Evolutionary conservation across 2,329 filamentous ascomycete genomes (phyloP).

Genomic region (Alternaria gansuensis): DNA sequence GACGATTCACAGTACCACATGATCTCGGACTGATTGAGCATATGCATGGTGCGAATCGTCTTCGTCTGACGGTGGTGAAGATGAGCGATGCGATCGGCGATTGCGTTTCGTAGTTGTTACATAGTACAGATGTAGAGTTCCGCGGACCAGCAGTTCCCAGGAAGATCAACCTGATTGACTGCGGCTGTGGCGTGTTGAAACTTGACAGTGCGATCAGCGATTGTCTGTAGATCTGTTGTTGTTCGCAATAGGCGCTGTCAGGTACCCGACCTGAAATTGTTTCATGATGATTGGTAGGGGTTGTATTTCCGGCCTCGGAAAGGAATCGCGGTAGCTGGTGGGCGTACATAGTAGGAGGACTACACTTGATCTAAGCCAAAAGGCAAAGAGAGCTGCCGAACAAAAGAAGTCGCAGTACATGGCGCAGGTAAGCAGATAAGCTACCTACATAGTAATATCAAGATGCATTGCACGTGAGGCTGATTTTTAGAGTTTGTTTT

Average conservation of each 20-base stretch:
- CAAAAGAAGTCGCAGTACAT: neutral
- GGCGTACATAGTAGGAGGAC: neutral
- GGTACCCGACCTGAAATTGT: slow-evolving; percentile 10
- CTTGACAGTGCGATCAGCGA: neutral
- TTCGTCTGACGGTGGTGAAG: neutral
- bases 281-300: slow-evolving; percentile 9
- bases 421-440: neutral
- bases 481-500: slow-evolving; percentile 4
- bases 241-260: slow-evolving; percentile 11
- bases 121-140: neutral
- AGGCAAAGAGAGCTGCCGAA: too few relatives aligned
- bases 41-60: neutral
- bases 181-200: slow-evolving; percentile 13
- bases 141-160: neutral
- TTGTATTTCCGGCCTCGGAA: slow-evolving; percentile 2
- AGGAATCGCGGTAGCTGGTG: neutral
- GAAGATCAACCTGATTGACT: neutral
- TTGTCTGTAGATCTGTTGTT: slow-evolving; percentile 13
- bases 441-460: too few relatives aligned
- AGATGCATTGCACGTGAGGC: slow-evolving; percentile 10
- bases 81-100: slow-evolving; percentile 2
- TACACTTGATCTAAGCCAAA: too few relatives aligned
- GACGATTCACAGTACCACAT: too few relatives aligned
- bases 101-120: neutral
- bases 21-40: neutral